phyloP scores from a whole-genome alignment of 371 early-diverging fungal species.

The Mucor irregularis region DNA sequence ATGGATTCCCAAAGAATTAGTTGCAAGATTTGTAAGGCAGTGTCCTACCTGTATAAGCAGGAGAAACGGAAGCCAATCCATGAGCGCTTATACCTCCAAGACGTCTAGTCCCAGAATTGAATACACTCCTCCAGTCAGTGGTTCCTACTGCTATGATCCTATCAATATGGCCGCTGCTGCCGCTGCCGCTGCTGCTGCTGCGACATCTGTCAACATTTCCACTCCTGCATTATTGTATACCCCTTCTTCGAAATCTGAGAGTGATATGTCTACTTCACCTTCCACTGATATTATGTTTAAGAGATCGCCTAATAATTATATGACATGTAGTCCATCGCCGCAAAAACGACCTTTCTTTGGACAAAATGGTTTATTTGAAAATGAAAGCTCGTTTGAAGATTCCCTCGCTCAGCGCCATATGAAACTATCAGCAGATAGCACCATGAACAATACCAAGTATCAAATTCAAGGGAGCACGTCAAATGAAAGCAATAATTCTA shows the following conservation, averaged over 20 bases:
- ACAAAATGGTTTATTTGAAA: slow-evolving; percentile 8
- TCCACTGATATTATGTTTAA: slow-evolving; percentile 5
- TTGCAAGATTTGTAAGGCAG: slow-evolving; percentile 58
- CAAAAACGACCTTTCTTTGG: slow-evolving; percentile 15
- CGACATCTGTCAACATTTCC: not conserved
- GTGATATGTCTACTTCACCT: slow-evolving; percentile 8
- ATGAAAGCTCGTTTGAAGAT: not conserved
- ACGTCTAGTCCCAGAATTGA: slow-evolving; percentile 8
- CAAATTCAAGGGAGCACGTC: slow-evolving; percentile 1
- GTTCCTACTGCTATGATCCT: slow-evolving; percentile 1
- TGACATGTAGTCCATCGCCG: not conserved
- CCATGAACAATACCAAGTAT: not conserved
- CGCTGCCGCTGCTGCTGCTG: slow-evolving; percentile 5
- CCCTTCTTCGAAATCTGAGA: slow-evolving; percentile 11
- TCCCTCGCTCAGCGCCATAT: not conserved
- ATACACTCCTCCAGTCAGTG: not conserved
- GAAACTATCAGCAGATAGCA: not conserved
- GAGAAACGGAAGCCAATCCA: slow-evolving; percentile 33
- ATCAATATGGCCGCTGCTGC: slow-evolving; percentile 2
- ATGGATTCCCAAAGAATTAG: slow-evolving; percentile 64
- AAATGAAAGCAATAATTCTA: too few species aligned
- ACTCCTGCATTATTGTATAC: slow-evolving; percentile 8
- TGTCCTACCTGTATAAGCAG: slow-evolving; percentile 54
- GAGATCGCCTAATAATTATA: slow-evolving; percentile 9
- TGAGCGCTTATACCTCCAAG: slow-evolving; percentile 11